Conservation (phyloP, 306 rosid genomes). For the Fragaria ananassa region DNA sequence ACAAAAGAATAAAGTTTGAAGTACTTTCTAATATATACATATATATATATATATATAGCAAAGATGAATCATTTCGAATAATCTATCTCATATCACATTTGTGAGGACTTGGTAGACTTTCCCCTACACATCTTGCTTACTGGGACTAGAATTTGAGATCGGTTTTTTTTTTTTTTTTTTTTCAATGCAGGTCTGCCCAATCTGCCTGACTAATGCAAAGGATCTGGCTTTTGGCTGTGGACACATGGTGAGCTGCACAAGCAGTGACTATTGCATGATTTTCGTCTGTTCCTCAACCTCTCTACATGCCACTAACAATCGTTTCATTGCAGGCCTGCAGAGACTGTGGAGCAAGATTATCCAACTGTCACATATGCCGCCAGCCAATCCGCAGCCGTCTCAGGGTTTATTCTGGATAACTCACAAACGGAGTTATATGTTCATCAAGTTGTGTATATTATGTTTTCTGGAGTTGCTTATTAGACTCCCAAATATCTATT, state of each 20-base stretch:
- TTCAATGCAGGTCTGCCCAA: slow-evolving; percentile 59
- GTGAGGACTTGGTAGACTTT: background rate
- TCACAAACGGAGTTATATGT: background rate
- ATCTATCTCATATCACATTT: background rate
- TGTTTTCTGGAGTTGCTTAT: background rate
- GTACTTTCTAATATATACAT: background rate
- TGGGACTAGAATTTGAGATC: background rate
- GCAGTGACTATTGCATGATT: background rate
- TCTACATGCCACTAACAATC: background rate
- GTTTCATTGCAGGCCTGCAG: slow-evolving; percentile 59
- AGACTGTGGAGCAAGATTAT: slow-evolving; percentile 69
- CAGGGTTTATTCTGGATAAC: slow-evolving; percentile 65
- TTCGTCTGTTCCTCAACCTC: background rate
- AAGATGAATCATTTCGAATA: background rate
- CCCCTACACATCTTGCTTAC: background rate
- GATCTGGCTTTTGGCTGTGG: slow-evolving; percentile 87
- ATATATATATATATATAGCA: background rate
- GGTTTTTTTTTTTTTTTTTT: slow-evolving; percentile 15
- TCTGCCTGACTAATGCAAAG: slow-evolving; percentile 68
- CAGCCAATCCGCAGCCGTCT: slow-evolving; percentile 65
- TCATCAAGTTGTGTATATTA: background rate
- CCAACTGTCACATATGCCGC: slow-evolving; percentile 72
- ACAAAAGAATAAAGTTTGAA: background rate
- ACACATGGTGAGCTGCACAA: slow-evolving; percentile 68
- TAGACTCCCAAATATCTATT: background rate